A percentile compares a stretch with the other conserved stretches of the same genome.
phyloP scores from a whole-genome alignment of 2,329 filamentous ascomycete genomes.

The Apiospora phragmitis region DNA sequence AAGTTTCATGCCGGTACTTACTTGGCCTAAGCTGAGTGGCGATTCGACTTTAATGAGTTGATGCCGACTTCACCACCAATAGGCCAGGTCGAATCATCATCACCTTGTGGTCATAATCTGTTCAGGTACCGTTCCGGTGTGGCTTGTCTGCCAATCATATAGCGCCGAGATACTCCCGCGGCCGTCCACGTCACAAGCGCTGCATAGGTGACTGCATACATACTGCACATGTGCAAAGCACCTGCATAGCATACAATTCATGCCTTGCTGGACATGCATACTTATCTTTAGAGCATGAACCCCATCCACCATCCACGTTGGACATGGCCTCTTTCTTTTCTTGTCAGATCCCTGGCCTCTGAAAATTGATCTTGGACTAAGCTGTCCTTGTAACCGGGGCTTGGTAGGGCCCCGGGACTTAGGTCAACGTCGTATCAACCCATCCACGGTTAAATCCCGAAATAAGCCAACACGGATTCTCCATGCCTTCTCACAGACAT shows the following conservation, averaged over 20 bases:
- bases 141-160: constrained; percentile 1
- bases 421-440: neutral
- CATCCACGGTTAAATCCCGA: neutral
- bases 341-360: neutral
- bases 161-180: neutral
- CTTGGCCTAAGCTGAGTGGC: neutral
- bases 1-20: neutral
- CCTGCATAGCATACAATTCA: neutral
- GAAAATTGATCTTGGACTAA: neutral
- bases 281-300: neutral
- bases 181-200: constrained; percentile 5
- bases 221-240: neutral
- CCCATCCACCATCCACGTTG: neutral
- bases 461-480: neutral
- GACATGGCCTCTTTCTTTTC: neutral
- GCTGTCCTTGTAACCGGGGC: neutral
- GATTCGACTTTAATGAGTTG: neutral
- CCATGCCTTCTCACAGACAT: constrained; percentile 2
- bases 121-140: neutral
- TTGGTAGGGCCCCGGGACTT: neutral
- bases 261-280: neutral
- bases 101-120: neutral
- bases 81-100: neutral
- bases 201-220: neutral
- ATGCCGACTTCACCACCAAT: neutral